Conservation (phyloP, 495 filamentous ascomycete genomes). For the Cetradonia linearis region DNA sequence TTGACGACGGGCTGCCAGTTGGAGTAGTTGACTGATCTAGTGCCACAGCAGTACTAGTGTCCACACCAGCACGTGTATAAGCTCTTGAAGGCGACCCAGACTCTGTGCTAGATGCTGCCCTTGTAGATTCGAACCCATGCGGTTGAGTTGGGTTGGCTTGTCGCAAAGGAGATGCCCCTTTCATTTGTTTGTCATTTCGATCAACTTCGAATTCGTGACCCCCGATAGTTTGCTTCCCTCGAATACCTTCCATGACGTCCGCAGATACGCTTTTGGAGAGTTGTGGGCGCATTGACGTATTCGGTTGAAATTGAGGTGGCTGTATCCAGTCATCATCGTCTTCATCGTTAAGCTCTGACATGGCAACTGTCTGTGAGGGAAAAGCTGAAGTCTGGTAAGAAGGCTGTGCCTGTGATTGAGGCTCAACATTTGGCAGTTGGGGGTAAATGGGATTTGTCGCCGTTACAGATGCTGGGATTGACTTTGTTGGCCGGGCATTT, state of each 20-base stretch:
- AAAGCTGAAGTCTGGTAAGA: conserved; percentile 21
- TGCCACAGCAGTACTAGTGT: background rate
- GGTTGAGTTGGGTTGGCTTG: background rate
- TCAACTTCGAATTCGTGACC: conserved; percentile 31
- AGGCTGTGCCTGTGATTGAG: conserved; percentile 28
- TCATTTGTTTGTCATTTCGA: conserved; percentile 7
- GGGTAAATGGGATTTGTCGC: conserved; percentile 43
- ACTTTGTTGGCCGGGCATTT: conserved; percentile 58
- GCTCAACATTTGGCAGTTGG: conserved; percentile 40
- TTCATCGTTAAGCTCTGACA: conserved; percentile 30
- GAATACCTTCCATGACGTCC: conserved; percentile 50
- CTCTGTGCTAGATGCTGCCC: background rate
- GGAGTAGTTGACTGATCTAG: conserved; percentile 48
- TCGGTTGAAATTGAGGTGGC: conserved; percentile 38
- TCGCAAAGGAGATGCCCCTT: conserved; percentile 8
- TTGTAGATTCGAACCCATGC: background rate
- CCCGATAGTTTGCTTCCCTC: conserved; percentile 35
- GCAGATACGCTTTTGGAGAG: conserved; percentile 47
- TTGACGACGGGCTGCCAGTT: conserved; percentile 53
- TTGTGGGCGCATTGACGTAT: conserved; percentile 32
- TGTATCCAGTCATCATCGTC: conserved; percentile 83
- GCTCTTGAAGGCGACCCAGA: conserved; percentile 9
- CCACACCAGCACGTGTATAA: background rate
- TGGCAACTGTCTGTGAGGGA: conserved; percentile 23
- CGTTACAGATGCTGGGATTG: conserved; percentile 44